phyloP scores from a whole-genome alignment of 805 yeast genomes.

The Starmerella scarabaei region DNA sequence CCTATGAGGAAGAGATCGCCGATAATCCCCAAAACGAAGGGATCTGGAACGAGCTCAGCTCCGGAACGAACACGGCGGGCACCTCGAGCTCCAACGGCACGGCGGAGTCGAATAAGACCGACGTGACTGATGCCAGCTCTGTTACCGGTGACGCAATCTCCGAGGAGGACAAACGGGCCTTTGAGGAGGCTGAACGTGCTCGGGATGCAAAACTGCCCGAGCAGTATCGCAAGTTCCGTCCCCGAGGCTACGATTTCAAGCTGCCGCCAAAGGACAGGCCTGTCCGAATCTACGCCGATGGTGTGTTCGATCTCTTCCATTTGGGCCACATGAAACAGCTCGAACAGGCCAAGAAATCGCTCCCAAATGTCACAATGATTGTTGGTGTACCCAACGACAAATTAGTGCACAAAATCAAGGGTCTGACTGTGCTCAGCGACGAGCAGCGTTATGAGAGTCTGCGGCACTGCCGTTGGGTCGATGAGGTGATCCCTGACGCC shows the following conservation, averaged over 20 bases:
- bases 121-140: slow-evolving; percentile 1
- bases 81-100: neutral
- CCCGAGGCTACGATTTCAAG: slow-evolving; percentile 63
- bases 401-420: slow-evolving; percentile 84
- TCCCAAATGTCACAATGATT: slow-evolving; percentile 70
- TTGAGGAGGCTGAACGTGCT: slow-evolving; percentile 39
- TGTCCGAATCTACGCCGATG: slow-evolving; percentile 92
- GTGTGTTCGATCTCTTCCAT: slow-evolving; percentile 93
- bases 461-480: slow-evolving; percentile 93
- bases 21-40: slow-evolving; percentile 20
- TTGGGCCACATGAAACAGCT: slow-evolving; percentile 95
- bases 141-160: neutral
- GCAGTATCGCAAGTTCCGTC: slow-evolving; percentile 63
- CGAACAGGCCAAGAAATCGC: slow-evolving; percentile 89
- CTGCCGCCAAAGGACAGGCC: slow-evolving; percentile 78
- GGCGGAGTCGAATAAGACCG: neutral
- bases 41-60: slow-evolving; percentile 12
- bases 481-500: slow-evolving; percentile 85
- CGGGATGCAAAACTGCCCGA: slow-evolving; percentile 55
- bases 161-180: slow-evolving; percentile 17
- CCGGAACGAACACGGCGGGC: neutral
- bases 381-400: slow-evolving; percentile 87
- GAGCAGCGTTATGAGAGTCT: slow-evolving; percentile 83
- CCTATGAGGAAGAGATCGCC: slow-evolving; percentile 19
- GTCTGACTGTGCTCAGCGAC: slow-evolving; percentile 82